Conservation (phyloP, 2,329 filamentous ascomycete genomes). For the Rhinocladiella similis region DNA sequence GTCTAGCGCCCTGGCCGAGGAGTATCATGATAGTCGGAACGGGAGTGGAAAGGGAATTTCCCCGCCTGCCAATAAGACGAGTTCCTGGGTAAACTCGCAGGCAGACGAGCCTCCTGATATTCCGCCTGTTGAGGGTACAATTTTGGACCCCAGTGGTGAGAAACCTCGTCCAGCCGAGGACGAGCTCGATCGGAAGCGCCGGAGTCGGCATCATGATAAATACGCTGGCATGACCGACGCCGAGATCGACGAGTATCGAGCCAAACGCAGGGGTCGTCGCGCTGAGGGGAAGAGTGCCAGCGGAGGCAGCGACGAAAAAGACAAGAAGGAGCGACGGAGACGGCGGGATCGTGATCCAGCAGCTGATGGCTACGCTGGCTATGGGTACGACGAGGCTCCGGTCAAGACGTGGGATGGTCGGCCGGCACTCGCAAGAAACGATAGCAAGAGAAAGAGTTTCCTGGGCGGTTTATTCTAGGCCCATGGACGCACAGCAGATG, state of each 20-base stretch:
- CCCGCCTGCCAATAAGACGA: slow-evolving; percentile 45
- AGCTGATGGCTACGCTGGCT: slow-evolving; percentile 20
- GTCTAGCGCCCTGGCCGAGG: slow-evolving; percentile 32
- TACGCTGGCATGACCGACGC: slow-evolving; percentile 42
- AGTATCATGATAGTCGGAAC: slow-evolving; percentile 36
- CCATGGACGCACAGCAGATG: neutral
- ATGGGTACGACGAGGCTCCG: slow-evolving; percentile 29
- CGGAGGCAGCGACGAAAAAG: slow-evolving; percentile 27
- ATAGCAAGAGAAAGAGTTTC: slow-evolving; percentile 30
- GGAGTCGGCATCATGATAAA: slow-evolving; percentile 41
- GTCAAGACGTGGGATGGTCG: slow-evolving; percentile 28
- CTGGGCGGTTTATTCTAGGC: slow-evolving; percentile 26
- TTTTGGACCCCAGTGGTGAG: slow-evolving; percentile 40
- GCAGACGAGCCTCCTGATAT: slow-evolving; percentile 49
- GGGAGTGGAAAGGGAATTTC: slow-evolving; percentile 29
- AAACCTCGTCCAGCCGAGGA: slow-evolving; percentile 31
- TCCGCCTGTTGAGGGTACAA: slow-evolving; percentile 47
- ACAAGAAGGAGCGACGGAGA: slow-evolving; percentile 20
- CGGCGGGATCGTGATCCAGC: slow-evolving; percentile 14
- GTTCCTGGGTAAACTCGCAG: slow-evolving; percentile 52
- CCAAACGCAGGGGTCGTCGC: slow-evolving; percentile 25
- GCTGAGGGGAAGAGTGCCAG: slow-evolving; percentile 26
- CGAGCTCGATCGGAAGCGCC: slow-evolving; percentile 30
- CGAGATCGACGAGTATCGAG: slow-evolving; percentile 40
- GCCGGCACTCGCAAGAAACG: slow-evolving; percentile 22